These are phyloP conservation scores for Pharnaceum exiguum DNA, from an alignment of 148 eudicot species.

Conservation along the genomic window DNA sequence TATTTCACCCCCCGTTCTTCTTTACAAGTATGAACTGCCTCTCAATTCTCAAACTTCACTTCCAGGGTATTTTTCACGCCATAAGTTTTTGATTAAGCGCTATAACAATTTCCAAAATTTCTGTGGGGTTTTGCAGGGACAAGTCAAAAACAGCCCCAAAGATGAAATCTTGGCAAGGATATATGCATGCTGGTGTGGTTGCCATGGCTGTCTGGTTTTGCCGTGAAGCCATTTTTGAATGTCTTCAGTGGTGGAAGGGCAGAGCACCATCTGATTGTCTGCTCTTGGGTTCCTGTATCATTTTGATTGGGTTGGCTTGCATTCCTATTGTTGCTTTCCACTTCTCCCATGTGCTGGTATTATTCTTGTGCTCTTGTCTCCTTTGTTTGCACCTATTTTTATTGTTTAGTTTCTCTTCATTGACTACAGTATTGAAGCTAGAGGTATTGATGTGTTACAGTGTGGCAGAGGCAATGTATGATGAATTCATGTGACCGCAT, in stretches of 20 bases:
- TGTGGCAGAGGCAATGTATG: no score
- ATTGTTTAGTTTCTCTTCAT: neutral
- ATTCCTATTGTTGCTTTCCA: conserved; percentile 88
- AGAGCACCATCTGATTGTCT: conserved; percentile 90
- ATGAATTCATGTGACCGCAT: no score
- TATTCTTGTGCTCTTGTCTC: conserved; percentile 6
- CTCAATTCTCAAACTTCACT: conserved; percentile 10
- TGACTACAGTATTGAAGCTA: neutral
- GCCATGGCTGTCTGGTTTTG: conserved; percentile 95
- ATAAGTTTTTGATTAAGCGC: conserved; percentile 8
- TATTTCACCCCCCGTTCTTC: conserved; percentile 91
- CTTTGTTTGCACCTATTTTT: neutral
- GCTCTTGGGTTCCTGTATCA: conserved; percentile 86
- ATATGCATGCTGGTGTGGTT: conserved; percentile 74
- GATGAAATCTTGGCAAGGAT: conserved; percentile 97
- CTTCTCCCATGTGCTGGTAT: conserved; percentile 93
- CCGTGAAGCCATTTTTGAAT: conserved; percentile 94
- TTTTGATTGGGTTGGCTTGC: conserved; percentile 80
- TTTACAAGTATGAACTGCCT: conserved; percentile 60
- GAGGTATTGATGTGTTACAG: no score
- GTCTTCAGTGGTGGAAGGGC: conserved; percentile 97
- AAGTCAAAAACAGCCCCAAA: conserved; percentile 74
- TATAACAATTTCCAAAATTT: conserved; percentile 7
- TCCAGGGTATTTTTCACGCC: neutral
- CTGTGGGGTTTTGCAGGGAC: conserved; percentile 53